phyloP scores from a whole-genome alignment of 345 rosid genomes.

The Kandelia obovata region DNA sequence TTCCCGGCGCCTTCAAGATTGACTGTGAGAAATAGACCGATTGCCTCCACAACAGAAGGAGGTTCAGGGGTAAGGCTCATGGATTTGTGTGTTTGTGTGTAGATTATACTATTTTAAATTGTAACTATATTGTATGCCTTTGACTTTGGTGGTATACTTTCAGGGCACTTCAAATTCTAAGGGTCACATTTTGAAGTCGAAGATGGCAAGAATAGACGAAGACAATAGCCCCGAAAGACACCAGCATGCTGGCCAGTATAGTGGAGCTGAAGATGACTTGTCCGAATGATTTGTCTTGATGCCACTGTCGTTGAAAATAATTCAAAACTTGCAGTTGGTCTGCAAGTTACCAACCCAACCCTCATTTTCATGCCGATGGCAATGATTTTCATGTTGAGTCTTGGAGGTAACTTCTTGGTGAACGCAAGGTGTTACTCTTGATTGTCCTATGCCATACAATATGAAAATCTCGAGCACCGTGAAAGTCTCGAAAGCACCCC shows the following conservation, averaged over 20 bases:
- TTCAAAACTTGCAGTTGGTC: background rate
- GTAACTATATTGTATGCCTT: background rate
- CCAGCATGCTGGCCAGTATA: constrained; percentile 47
- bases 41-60: constrained; percentile 60
- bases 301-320: background rate
- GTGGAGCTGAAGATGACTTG: constrained; percentile 67
- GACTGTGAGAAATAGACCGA: constrained; percentile 61
- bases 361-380: background rate
- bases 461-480: no score
- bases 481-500: no score
- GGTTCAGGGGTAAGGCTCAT: constrained; percentile 57
- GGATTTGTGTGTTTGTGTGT: constrained; percentile 2
- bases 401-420: no score
- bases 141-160: constrained; percentile 17
- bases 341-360: background rate
- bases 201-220: constrained; percentile 46
- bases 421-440: no score
- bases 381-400: no score
- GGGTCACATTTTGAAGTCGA: constrained; percentile 43
- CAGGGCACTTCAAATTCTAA: constrained; percentile 54
- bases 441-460: no score
- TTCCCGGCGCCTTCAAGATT: constrained; percentile 75
- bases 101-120: background rate
- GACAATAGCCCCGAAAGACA: constrained; percentile 43
- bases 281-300: constrained; percentile 48